A percentile compares a stretch with the other conserved stretches of the same genome.
phyloP scores from a whole-genome alignment of 495 filamentous ascomycete species.

The Tuber calosporum region DNA sequence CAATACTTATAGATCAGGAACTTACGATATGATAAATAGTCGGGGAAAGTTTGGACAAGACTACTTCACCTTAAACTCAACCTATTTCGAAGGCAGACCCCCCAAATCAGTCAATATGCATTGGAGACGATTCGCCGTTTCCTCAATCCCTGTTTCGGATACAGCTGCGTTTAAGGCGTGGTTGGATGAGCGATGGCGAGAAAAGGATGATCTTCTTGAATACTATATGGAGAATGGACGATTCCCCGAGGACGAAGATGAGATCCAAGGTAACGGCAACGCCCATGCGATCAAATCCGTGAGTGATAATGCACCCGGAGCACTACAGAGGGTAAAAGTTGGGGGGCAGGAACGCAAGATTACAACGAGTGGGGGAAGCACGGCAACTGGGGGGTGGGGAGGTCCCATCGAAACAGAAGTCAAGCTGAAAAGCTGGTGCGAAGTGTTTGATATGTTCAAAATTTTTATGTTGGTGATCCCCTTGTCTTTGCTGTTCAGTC shows the following conservation, averaged over 20 bases:
- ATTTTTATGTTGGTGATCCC: conserved; percentile 42
- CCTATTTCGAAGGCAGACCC: conserved; percentile 67
- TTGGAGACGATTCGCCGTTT: conserved; percentile 64
- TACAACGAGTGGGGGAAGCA: conserved; percentile 20
- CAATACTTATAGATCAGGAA: neutral
- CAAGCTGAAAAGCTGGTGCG: conserved; percentile 47
- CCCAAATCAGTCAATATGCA: conserved; percentile 82
- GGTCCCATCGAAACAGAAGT: conserved; percentile 48
- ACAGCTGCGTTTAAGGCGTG: conserved; percentile 61
- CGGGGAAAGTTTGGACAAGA: conserved; percentile 67
- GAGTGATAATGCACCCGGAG: neutral
- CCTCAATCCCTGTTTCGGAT: conserved; percentile 60
- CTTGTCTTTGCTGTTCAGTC: neutral
- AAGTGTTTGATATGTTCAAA: conserved; percentile 54
- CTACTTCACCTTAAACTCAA: conserved; percentile 63
- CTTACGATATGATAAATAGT: conserved; percentile 43
- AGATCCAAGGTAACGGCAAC: conserved; percentile 29
- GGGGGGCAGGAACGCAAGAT: conserved; percentile 15
- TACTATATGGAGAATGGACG: conserved; percentile 60
- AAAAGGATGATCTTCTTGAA: conserved; percentile 72
- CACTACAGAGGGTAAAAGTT: conserved; percentile 20
- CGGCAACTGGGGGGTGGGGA: conserved; percentile 29
- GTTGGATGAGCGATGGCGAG: conserved; percentile 67
- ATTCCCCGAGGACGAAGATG: conserved; percentile 55
- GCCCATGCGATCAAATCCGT: neutral